These are phyloP conservation scores for Metschnikowia lachancei DNA, from an alignment of 805 yeast genomes.

Conservation along the genomic window DNA sequence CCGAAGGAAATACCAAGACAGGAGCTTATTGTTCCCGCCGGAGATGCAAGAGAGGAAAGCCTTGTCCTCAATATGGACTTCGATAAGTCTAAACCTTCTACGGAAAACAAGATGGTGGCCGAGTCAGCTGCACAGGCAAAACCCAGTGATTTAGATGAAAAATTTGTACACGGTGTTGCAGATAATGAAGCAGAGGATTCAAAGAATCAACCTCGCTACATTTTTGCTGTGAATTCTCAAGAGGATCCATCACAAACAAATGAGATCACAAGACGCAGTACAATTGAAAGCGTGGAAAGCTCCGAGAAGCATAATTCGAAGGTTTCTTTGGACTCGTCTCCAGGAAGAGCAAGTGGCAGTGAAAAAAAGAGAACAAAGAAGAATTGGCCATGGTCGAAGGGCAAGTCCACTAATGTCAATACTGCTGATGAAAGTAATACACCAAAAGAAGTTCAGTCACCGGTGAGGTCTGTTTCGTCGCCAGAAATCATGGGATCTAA, in stretches of 20 bases:
- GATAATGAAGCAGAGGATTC: not conserved
- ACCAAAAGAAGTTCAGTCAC: constrained; percentile 9
- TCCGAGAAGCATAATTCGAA: constrained; percentile 16
- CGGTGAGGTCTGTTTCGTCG: constrained; percentile 36
- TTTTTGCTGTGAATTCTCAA: not conserved
- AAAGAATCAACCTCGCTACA: not conserved
- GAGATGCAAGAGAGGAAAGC: not conserved
- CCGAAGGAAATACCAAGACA: not conserved
- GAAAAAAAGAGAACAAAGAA: constrained; percentile 32
- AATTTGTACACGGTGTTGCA: not conserved
- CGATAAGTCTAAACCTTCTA: not conserved
- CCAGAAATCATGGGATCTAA: constrained; percentile 30
- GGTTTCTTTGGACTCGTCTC: constrained; percentile 1
- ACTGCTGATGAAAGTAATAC: not conserved
- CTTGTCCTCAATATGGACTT: not conserved
- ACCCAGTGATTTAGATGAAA: not conserved
- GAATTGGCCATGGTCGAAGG: constrained; percentile 43
- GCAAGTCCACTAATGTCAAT: constrained; percentile 11
- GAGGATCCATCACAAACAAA: not conserved
- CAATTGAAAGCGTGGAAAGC: not conserved
- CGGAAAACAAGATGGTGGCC: not conserved
- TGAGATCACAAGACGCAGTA: constrained; percentile 1
- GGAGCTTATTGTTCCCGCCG: not conserved
- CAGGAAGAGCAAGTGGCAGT: not conserved
- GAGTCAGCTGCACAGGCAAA: not conserved